Evolutionary conservation across 495 filamentous ascomycete species (phyloP).

Genomic region (Trichoderma parareesei): DNA sequence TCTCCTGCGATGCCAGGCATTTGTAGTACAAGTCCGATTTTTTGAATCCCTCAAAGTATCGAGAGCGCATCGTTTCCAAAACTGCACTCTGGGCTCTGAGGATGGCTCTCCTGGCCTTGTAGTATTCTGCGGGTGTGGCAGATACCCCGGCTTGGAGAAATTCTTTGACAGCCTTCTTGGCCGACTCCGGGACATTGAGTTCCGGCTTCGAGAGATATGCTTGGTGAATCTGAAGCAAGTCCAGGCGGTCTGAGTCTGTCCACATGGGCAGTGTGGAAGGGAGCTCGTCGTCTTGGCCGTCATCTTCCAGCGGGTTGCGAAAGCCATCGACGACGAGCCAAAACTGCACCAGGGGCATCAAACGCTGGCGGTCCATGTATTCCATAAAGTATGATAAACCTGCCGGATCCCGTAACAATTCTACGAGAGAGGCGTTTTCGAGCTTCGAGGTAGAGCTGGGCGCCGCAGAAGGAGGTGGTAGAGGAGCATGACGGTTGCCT

Average conservation of each 20-base stretch:
- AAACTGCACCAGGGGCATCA: constrained; percentile 91
- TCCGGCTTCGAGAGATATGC: constrained; percentile 78
- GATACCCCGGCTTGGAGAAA: constrained; percentile 71
- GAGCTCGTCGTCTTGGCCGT: constrained; percentile 58
- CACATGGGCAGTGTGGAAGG: constrained; percentile 58
- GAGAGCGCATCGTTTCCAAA: constrained; percentile 71
- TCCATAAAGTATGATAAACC: constrained; percentile 99
- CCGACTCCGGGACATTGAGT: constrained; percentile 62
- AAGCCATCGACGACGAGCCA: constrained; percentile 98
- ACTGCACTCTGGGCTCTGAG: constrained; percentile 74
- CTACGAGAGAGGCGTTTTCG: constrained; percentile 65
- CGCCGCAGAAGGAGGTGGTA: constrained; percentile 21
- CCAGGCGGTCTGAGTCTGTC: constrained; percentile 77
- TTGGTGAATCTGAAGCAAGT: constrained; percentile 83
- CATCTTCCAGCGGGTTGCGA: constrained; percentile 91
- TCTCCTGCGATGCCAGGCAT: constrained; percentile 82
- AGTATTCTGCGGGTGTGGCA: constrained; percentile 74
- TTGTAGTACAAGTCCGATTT: constrained; percentile 93
- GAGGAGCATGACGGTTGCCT: constrained; percentile 39
- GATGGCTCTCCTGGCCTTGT: constrained; percentile 72
- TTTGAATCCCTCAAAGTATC: constrained; percentile 77
- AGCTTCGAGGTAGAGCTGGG: constrained; percentile 42
- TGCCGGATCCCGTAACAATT: constrained; percentile 78
- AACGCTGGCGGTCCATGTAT: constrained; percentile 86
- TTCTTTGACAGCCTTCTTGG: constrained; percentile 57